Evolutionary conservation across 768 basidiomycete genomes (phyloP), one percentile per base, ranked within the genome.

Genomic region (Kwoniella pini): DNA sequence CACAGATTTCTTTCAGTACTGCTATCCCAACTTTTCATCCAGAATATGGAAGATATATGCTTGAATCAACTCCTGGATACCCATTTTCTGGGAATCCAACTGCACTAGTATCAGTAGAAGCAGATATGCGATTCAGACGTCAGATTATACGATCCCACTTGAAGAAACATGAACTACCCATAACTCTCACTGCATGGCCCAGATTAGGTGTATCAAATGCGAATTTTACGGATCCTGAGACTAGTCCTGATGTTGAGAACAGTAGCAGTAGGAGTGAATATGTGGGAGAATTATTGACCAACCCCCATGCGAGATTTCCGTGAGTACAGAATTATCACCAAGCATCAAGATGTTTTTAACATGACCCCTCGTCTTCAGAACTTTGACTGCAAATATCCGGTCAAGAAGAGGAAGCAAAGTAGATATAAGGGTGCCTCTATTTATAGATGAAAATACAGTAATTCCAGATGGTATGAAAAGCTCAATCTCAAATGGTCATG

Each of bases 301-400:
- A 98, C 77, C 91, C 93, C 36, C 96, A 98, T 80, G 91, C 88
- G 46, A 89, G 96, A 55, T 99, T 98, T 81, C 95, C 94, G 96
- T 98, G 68, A 80, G 92, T 86, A 7, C 13, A 21, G n/a, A 24
- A 33, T 10, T n/a, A 3, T 40, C 0, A 39, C 22, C 3, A 19
- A 31, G 22, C 7, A 36, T 36, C n/a, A n/a, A n/a, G n/a, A n/a
- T n/a, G n/a, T n/a, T n/a, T n/a, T n/a, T 36, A 36, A 7, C 33
- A 7, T 36, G 33, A 36, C 7, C 33, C 15, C 33, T 7, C 15
- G 33, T 36, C 15, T 15, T 36, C 69, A 99, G 95, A 6, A 98
- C 96, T 12, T 83, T 98, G n/a, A 96, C 96, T 1, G 90, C 94
- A 54, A 98, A 98, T 77, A 98, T 98, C 72, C 85, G 96, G 68